Evolutionary conservation across 1,284 basidiomycete genomes (phyloP).

Genomic region (Marasmius sp.): DNA sequence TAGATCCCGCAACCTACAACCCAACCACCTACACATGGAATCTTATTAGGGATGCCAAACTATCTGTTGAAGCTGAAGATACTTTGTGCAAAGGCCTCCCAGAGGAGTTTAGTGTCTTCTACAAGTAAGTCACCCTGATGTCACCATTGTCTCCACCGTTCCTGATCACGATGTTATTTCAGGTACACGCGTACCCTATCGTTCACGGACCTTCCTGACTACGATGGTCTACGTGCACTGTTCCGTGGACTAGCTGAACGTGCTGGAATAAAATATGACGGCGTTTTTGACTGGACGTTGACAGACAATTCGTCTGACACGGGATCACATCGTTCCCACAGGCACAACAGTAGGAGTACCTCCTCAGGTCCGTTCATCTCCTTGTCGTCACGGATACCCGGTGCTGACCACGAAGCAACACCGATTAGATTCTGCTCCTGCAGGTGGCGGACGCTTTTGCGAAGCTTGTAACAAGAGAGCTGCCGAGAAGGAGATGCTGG

Average conservation of each 20-base stretch:
- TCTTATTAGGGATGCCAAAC: constrained; percentile 67
- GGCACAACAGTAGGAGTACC: neutral
- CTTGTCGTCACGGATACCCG: neutral
- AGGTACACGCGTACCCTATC: constrained; percentile 84
- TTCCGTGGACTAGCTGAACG: constrained; percentile 66
- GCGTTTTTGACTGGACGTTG: constrained; percentile 50
- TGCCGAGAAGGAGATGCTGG: constrained; percentile 4
- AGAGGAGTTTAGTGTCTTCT: constrained; percentile 85
- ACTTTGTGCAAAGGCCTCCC: constrained; percentile 83
- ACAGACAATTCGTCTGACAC: neutral
- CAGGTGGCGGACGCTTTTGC: constrained; percentile 28
- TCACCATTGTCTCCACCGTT: neutral
- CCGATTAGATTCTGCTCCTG: neutral
- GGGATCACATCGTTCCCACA: neutral
- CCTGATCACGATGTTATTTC: neutral
- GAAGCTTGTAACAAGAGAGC: constrained; percentile 28
- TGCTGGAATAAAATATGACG: constrained; percentile 56
- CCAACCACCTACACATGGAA: constrained; percentile 83
- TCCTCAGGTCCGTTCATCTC: neutral
- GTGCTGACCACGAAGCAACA: neutral
- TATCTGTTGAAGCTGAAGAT: constrained; percentile 47
- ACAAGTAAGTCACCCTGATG: constrained; percentile 31
- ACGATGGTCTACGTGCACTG: constrained; percentile 80
- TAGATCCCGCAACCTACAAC: constrained; percentile 37
- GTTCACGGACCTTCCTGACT: constrained; percentile 91